Evolutionary conservation across 2,329 filamentous ascomycete species (phyloP), one percentile per base, ranked within the genome.

Genomic region (Acephala macrosclerotiorum): DNA sequence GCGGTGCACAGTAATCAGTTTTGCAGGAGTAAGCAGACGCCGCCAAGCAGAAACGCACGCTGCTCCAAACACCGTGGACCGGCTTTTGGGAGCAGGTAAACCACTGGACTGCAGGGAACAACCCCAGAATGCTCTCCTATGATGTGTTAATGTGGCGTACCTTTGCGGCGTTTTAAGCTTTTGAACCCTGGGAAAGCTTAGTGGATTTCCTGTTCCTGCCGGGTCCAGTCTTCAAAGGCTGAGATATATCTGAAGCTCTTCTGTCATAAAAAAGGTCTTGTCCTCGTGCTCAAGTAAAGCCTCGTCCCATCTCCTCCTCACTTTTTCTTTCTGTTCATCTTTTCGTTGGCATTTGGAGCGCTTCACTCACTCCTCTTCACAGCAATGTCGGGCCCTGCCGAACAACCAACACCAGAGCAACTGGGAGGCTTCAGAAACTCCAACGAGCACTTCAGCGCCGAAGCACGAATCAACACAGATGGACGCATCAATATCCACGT

Each of bases 401-500:
- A 7, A 33, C 29, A 33, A 33, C 20, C 51, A 33, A 56, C 25
- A 4, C 18, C 22, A 1, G 57, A 59, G 6, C 7, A 45, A 14
- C 53, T 67, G 14, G 62, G 58, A 33, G 61, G 60, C 33, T 53
- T 71, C 25, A 63, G 66, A 18, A 68, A 65, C 25, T 60, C 62
- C n/a, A 63, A 40, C 40, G 63, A 62, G 22, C 40, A 69, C 53
- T 71, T 66, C 47, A 60, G 56, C 36, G 70, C 69, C 16, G 58
- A 65, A 36, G 69, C 67, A 12, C 22, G 62, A 38, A 63, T 70
- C 45, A 57, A 58, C n/a, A 47, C 58, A 35, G 70, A 73, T 65
- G 72, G 69, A 11, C 68, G 72, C 12, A 70, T 72, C 11, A 68
- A 66, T 16, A 68, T 73, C n/a, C 64, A 63, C 58, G 57, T 70